Conservation (phyloP, 2,329 filamentous ascomycete species). For the Rasamsonia emersonii region DNA sequence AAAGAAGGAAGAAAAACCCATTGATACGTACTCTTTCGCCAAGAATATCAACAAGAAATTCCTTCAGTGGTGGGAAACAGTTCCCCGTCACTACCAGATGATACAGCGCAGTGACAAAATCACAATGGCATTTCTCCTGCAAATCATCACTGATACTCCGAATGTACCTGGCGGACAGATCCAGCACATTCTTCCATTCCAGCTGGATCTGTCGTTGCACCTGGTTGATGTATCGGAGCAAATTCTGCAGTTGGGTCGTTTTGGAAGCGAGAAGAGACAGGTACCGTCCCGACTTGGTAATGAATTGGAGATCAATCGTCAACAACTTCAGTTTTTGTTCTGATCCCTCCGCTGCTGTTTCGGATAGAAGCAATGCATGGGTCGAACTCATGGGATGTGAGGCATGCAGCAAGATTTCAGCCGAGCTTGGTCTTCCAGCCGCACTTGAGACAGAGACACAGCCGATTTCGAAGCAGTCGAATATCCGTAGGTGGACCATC, state of each 20-base stretch:
- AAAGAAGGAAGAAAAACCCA: not conserved
- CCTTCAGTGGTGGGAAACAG: constrained; percentile 63
- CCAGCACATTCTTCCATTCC: constrained; percentile 75
- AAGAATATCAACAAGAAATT: constrained; percentile 82
- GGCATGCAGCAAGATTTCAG: constrained; percentile 51
- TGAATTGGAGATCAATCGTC: constrained; percentile 74
- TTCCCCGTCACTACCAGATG: constrained; percentile 79
- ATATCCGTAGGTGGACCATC: constrained; percentile 67
- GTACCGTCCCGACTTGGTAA: constrained; percentile 65
- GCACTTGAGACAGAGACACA: constrained; percentile 20
- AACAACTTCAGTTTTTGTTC: constrained; percentile 45
- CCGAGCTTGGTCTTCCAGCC: constrained; percentile 25
- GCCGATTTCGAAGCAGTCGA: constrained; percentile 76
- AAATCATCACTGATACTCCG: constrained; percentile 69
- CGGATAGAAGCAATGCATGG: constrained; percentile 57
- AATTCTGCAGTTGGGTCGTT: constrained; percentile 75
- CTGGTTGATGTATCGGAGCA: constrained; percentile 77
- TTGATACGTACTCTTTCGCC: constrained; percentile 58
- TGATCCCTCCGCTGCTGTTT: constrained; percentile 15
- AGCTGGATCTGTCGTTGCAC: constrained; percentile 67
- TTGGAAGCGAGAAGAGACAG: constrained; percentile 78
- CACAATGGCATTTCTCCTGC: constrained; percentile 53
- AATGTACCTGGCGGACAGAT: constrained; percentile 71
- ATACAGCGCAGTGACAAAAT: constrained; percentile 67
- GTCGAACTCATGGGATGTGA: constrained; percentile 68